Evolutionary conservation across 1,284 basidiomycete species (phyloP).

Genomic region (Ganoderma boninense): DNA sequence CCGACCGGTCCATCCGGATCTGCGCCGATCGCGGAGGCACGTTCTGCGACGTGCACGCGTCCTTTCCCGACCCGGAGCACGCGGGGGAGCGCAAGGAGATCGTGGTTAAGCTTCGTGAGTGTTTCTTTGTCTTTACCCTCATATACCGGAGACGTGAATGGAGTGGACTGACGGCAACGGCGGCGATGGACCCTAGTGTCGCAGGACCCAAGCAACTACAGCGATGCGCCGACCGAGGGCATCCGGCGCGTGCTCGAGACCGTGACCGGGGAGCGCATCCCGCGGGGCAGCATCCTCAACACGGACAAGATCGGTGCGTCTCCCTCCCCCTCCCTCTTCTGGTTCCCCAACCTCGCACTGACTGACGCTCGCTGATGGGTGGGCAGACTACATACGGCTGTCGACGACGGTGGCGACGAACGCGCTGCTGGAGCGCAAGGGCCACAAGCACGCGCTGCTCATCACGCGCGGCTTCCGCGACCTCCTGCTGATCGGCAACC

Average conservation of each 20-base stretch:
- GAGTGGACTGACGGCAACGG: not conserved
- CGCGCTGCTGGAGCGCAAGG: slow-evolving; percentile 93
- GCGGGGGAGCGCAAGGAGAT: slow-evolving; percentile 70
- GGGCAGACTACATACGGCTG: slow-evolving; percentile 86
- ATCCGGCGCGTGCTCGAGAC: slow-evolving; percentile 91
- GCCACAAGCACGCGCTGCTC: slow-evolving; percentile 89
- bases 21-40: slow-evolving; percentile 76
- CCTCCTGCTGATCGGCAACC: slow-evolving; percentile 91
- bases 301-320: slow-evolving; percentile 83
- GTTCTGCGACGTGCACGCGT: slow-evolving; percentile 86
- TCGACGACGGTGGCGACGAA: slow-evolving; percentile 98
- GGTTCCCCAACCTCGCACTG: not conserved
- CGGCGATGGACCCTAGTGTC: slow-evolving; percentile 64
- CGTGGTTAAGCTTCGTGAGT: slow-evolving; percentile 82
- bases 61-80: slow-evolving; percentile 76
- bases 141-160: not conserved
- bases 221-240: slow-evolving; percentile 94
- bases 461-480: slow-evolving; percentile 96
- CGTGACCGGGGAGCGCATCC: slow-evolving; percentile 72
- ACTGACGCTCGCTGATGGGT: not conserved
- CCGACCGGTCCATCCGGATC: slow-evolving; percentile 67
- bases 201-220: slow-evolving; percentile 87
- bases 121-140: slow-evolving; percentile 18
- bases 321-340: not conserved
- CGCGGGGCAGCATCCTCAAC: slow-evolving; percentile 71